Conservation (phyloP, 257 asterid genomes). For the Pogostemon cablin region DNA sequence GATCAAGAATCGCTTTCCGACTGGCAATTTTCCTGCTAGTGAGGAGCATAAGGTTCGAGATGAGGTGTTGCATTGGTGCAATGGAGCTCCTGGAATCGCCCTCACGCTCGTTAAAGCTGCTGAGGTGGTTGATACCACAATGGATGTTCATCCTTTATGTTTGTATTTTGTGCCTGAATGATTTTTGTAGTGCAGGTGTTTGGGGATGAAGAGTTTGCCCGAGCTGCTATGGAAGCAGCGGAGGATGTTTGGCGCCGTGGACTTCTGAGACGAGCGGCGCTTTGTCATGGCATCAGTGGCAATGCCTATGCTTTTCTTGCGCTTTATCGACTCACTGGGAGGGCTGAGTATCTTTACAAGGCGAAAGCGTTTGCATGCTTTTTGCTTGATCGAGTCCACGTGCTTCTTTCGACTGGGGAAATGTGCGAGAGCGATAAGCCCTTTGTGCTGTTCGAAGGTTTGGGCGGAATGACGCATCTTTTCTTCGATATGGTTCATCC, state of each 20-base stretch:
- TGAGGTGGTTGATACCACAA: slow-evolving; percentile 43
- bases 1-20: slow-evolving; percentile 55
- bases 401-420: slow-evolving; percentile 57
- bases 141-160: too few relatives aligned
- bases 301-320: slow-evolving; percentile 71
- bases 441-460: slow-evolving; percentile 75
- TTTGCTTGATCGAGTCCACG: slow-evolving; percentile 66
- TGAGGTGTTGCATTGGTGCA: slow-evolving; percentile 80
- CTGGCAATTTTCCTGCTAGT: slow-evolving; percentile 72
- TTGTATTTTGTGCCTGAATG: too few relatives aligned
- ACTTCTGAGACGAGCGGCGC: slow-evolving; percentile 68
- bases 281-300: slow-evolving; percentile 87
- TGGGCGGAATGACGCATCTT: slow-evolving; percentile 75
- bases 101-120: slow-evolving; percentile 75
- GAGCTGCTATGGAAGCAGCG: slow-evolving; percentile 81
- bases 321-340: slow-evolving; percentile 70
- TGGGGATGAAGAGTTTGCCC: slow-evolving; percentile 54
- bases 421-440: slow-evolving; percentile 72
- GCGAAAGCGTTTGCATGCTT: slow-evolving; percentile 84
- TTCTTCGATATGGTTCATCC: slow-evolving; percentile 78
- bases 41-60: slow-evolving; percentile 61
- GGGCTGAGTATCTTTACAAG: slow-evolving; percentile 55
- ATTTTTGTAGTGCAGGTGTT: slow-evolving; percentile 47
- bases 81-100: slow-evolving; percentile 81
- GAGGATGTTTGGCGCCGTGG: slow-evolving; percentile 87